Evolutionary conservation across 495 filamentous ascomycete species (phyloP), one percentile per base, ranked within the genome.

Genomic region (Aspergillus conjunctus): DNA sequence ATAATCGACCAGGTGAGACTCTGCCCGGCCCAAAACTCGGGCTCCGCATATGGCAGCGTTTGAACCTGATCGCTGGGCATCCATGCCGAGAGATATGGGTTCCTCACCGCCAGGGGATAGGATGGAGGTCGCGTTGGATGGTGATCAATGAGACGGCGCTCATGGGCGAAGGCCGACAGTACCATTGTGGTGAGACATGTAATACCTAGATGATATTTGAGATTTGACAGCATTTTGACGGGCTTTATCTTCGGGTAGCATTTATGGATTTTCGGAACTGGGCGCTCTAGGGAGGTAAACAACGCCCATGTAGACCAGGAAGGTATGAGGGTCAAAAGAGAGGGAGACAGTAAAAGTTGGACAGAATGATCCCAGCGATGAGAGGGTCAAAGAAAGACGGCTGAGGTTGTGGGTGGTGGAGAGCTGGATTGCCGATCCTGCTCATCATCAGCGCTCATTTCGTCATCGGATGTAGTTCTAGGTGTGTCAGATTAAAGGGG

Each of bases 1-100:
- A 84, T 69, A 12, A 84, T 69, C 7, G 74, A 73, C 77, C 79
- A 82, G 2, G 72, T 76, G 12, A 83, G 66, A 18, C 72, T 71
- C 53, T 79, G 73, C 3, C 80, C 79, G 4, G 68, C 68, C 81
- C 81, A 83, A 60, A 84, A 84, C 58, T 83, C 76, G 1, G 81
- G 70, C 17, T 73, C 68, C 0, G 79, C 69, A 33, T 66, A 71
- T 2, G 80, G 76, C 15, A 83, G 59, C 22, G 67, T 67, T 31
- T 71, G 54, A 8, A 59, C 44, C 49, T 63, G 61, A 49, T 63
- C 56, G 51, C 61, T 59, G 22, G 61, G 61, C 61, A 63, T 63
- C 61, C 61, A 63, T 59, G 56, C 39, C 44, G 75, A 79, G 10
- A 79, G 62, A 55, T 79, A 81, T 30, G 78, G 76, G 61, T 75